A percentile compares a stretch with the other conserved stretches of the same genome.
Conservation (phyloP, 2,329 filamentous ascomycete genomes). For the Aureobasidium zeae region DNA sequence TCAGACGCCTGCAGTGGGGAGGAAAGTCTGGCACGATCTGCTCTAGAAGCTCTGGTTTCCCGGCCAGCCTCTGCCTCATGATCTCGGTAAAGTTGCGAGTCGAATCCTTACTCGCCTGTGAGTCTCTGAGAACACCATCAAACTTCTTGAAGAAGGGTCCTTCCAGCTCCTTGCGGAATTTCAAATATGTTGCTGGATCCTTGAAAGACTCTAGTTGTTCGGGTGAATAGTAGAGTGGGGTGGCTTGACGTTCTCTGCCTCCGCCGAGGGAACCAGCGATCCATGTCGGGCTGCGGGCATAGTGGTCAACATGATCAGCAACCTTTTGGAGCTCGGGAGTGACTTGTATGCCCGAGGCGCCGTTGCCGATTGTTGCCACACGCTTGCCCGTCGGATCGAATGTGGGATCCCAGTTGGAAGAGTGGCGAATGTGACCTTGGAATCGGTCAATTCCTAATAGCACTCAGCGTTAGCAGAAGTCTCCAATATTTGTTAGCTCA, state of each 20-base stretch:
- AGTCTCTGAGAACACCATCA: conserved; percentile 31
- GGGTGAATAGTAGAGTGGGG: conserved; percentile 45
- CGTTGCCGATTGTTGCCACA: conserved; percentile 36
- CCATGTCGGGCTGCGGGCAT: conserved; percentile 58
- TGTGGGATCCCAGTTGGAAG: conserved; percentile 28
- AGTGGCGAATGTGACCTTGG: conserved; percentile 32
- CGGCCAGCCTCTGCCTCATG: conserved; percentile 44
- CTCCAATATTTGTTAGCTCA: too few species aligned
- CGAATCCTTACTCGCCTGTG: conserved; percentile 25
- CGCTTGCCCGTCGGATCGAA: conserved; percentile 30
- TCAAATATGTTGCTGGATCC: conserved; percentile 52
- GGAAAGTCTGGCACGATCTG: conserved; percentile 35
- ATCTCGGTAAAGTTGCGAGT: conserved; percentile 22
- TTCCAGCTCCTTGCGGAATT: conserved; percentile 34
- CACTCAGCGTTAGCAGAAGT: too few species aligned
- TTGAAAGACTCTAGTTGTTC: conserved; percentile 50
- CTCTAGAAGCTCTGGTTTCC: conserved; percentile 37
- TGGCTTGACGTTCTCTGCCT: conserved; percentile 38
- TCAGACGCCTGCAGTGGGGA: conserved; percentile 37
- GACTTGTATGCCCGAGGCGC: conserved; percentile 34
- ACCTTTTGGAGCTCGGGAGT: conserved; percentile 42
- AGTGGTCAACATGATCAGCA: conserved; percentile 50
- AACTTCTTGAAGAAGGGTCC: conserved; percentile 50
- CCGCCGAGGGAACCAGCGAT: conserved; percentile 53
- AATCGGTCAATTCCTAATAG: conserved; percentile 29